Percentiles rank a stretch among this genome's conserved stretches.
Evolutionary conservation across 768 basidiomycete genomes (phyloP).

Genomic region (Auricularia auricula-judae): DNA sequence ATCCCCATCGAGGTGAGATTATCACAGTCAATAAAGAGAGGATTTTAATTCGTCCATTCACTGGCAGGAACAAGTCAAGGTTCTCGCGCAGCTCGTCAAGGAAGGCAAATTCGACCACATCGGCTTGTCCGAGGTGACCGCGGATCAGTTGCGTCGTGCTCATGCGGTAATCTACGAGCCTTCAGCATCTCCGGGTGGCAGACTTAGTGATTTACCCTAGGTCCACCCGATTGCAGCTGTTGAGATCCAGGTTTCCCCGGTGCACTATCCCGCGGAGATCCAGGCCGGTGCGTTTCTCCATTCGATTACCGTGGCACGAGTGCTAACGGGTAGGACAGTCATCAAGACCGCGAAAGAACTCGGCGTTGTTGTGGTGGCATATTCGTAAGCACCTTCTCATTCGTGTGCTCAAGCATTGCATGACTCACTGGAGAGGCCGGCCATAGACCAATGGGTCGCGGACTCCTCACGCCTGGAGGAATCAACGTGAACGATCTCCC

Average conservation of each 20-base stretch:
- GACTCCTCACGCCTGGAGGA: too few species aligned
- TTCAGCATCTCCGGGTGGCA: too few species aligned
- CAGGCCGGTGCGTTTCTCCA: constrained; percentile 24
- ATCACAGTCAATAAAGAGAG: not conserved
- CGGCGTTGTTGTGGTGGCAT: constrained; percentile 44
- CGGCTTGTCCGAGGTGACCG: constrained; percentile 45
- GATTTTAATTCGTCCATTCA: not conserved
- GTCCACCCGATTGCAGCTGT: constrained; percentile 45
- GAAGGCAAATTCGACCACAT: constrained; percentile 53
- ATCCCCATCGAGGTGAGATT: constrained; percentile 32
- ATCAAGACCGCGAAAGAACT: constrained; percentile 43
- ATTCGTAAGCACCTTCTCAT: constrained; percentile 14
- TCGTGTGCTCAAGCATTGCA: too few species aligned
- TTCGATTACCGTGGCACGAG: not conserved
- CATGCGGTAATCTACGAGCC: constrained; percentile 17
- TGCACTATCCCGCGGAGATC: constrained; percentile 43
- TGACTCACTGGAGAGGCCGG: too few species aligned
- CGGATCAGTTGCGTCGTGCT: constrained; percentile 32
- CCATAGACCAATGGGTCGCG: too few species aligned
- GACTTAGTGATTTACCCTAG: too few species aligned
- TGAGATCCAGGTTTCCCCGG: constrained; percentile 59
- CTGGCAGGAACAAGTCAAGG: constrained; percentile 13
- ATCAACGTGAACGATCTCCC: too few species aligned
- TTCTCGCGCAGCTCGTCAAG: constrained; percentile 32
- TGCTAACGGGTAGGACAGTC: constrained; percentile 19